Percentiles rank a stretch among this genome's conserved stretches.
Evolutionary conservation across 805 yeast species (phyloP).

Genomic region (Yamadazyma laniorum): DNA sequence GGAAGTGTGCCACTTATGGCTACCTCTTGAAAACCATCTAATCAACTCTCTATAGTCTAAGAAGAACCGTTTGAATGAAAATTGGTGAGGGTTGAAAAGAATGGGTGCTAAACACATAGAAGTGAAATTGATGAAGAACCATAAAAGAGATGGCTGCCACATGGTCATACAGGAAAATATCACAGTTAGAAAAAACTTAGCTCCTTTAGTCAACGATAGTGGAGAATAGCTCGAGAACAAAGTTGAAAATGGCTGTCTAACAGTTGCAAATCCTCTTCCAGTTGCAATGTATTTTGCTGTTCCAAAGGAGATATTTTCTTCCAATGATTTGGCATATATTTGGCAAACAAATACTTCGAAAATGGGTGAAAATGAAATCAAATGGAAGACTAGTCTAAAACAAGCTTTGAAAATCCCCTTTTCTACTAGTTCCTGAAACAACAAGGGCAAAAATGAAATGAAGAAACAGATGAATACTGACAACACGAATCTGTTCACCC

Average conservation of each 20-base stretch:
- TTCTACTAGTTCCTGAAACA: constrained; percentile 85
- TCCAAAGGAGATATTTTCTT: constrained; percentile 78
- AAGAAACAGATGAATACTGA: constrained; percentile 92
- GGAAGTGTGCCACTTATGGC: constrained; percentile 58
- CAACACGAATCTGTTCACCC: constrained; percentile 86
- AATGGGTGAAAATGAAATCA: constrained; percentile 79
- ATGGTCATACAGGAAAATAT: constrained; percentile 75
- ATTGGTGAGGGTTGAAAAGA: constrained; percentile 54
- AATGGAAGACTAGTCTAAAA: constrained; percentile 68
- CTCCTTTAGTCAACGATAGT: constrained; percentile 76
- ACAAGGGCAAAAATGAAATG: constrained; percentile 83
- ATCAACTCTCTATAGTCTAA: constrained; percentile 48
- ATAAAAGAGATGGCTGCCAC: constrained; percentile 72
- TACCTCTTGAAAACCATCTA: constrained; percentile 83
- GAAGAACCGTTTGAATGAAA: constrained; percentile 46
- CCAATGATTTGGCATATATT: constrained; percentile 77
- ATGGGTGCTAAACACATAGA: constrained; percentile 50
- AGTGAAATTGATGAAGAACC: constrained; percentile 53
- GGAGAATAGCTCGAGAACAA: constrained; percentile 76
- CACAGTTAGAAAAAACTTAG: constrained; percentile 64
- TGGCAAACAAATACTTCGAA: constrained; percentile 96
- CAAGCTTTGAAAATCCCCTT: constrained; percentile 78
- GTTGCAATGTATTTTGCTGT: constrained; percentile 92
- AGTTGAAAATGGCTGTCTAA: constrained; percentile 68
- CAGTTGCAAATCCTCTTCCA: constrained; percentile 91